Conservation (phyloP, 306 rosid genomes). For the Vachellia pachyceras region DNA sequence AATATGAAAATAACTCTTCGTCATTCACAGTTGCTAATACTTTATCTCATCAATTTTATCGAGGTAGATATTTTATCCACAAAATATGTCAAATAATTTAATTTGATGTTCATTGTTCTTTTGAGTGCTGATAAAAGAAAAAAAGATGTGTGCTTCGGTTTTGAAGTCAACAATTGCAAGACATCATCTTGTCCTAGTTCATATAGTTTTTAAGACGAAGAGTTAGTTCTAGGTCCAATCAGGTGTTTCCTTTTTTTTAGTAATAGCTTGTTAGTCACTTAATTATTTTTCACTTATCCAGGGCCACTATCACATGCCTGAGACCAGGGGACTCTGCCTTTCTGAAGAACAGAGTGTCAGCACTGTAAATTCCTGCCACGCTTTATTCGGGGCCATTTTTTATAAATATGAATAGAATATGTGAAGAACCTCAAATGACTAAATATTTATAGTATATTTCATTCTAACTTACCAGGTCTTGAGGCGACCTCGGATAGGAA, state of each 20-base stretch:
- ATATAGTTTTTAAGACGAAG: constrained; percentile 20
- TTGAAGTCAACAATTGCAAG: background rate
- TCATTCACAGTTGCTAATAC: background rate
- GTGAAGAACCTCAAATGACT: constrained; percentile 1
- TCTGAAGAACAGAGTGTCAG: constrained; percentile 55
- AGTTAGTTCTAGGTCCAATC: constrained; percentile 22
- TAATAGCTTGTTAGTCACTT: background rate
- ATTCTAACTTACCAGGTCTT: constrained; percentile 47
- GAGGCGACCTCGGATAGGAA: constrained; percentile 53
- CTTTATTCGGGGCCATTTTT: background rate
- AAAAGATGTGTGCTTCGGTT: background rate
- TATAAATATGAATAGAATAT: constrained; percentile 1
- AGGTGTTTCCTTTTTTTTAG: constrained; percentile 1
- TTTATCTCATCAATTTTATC: background rate
- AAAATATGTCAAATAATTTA: constrained; percentile 8
- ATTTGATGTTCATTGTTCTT: background rate
- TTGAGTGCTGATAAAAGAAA: background rate
- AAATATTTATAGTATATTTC: constrained; percentile 55
- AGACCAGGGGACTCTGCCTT: constrained; percentile 64
- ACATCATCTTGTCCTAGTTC: constrained; percentile 15
- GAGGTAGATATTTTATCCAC: constrained; percentile 12
- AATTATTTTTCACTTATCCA: constrained; percentile 33
- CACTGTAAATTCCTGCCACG: constrained; percentile 44
- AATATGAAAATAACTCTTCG: background rate
- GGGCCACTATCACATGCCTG: constrained; percentile 69